A percentile compares a stretch with the other conserved stretches of the same genome.
Conservation (phyloP, 164 flowering plant species). For the Chloranthus sessilifolius region DNA sequence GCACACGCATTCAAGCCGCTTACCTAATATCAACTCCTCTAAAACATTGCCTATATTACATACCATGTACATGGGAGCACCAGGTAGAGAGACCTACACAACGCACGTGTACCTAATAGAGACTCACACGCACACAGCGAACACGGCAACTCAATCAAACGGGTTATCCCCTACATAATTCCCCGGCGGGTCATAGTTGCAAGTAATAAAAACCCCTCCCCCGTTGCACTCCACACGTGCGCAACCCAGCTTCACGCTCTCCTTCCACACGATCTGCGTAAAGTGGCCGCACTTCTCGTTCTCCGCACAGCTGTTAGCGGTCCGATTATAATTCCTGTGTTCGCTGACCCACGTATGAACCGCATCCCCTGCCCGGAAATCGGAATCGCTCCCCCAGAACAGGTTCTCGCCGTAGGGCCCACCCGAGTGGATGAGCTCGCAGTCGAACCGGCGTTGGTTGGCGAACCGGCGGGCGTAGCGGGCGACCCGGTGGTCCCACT, state of each 20-base stretch:
- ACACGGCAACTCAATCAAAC: constrained; percentile 1
- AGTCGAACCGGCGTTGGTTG: constrained; percentile 17
- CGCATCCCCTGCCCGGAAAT: background rate
- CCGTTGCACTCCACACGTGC: constrained; percentile 23
- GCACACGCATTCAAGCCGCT: no score
- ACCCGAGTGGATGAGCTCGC: constrained; percentile 31
- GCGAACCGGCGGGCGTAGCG: constrained; percentile 28
- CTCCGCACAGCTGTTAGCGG: constrained; percentile 9
- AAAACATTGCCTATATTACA: no score
- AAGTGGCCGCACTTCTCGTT: constrained; percentile 47
- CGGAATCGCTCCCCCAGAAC: constrained; percentile 23
- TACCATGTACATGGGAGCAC: no score
- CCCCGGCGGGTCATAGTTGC: constrained; percentile 17
- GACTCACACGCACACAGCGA: no score
- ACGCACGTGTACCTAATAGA: no score
- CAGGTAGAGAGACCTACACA: no score
- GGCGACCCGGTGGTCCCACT: constrained; percentile 7
- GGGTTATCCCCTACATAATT: constrained; percentile 10
- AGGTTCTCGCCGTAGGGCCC: constrained; percentile 45
- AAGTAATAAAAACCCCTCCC: constrained; percentile 8
- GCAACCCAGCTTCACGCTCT: constrained; percentile 35
- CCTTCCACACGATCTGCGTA: constrained; percentile 51
- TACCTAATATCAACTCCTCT: no score
- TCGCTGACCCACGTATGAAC: background rate
- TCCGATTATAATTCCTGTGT: background rate